Conservation (phyloP, 2,329 filamentous ascomycete genomes). For the Colletotrichum euphorbiae region DNA sequence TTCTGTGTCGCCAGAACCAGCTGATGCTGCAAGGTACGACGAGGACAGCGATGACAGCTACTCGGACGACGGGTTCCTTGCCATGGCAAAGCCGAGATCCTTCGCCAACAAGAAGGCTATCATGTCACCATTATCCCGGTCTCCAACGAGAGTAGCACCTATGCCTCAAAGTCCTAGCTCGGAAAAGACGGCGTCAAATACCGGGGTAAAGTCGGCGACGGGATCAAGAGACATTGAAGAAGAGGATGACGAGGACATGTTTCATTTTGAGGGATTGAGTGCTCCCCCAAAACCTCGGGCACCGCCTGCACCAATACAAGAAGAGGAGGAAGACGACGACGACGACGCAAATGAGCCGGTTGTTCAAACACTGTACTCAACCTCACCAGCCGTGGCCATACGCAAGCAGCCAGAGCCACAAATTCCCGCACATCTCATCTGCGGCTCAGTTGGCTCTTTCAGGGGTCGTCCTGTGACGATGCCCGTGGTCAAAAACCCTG, state of each 20-base stretch:
- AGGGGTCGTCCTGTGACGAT: slow-evolving; percentile 65
- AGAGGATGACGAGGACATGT: slow-evolving; percentile 53
- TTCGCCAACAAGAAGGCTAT: slow-evolving; percentile 45
- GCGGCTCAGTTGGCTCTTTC: slow-evolving; percentile 64
- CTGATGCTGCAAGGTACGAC: slow-evolving; percentile 4
- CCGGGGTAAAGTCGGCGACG: neutral
- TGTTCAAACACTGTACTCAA: slow-evolving; percentile 52
- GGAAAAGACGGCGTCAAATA: slow-evolving; percentile 5
- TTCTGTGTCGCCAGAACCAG: neutral
- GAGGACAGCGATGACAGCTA: slow-evolving; percentile 47
- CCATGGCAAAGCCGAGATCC: slow-evolving; percentile 53
- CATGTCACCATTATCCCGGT: slow-evolving; percentile 31
- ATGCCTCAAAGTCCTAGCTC: slow-evolving; percentile 23
- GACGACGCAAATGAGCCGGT: slow-evolving; percentile 35
- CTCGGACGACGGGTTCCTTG: slow-evolving; percentile 55
- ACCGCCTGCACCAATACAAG: slow-evolving; percentile 45
- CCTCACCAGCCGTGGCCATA: slow-evolving; percentile 59
- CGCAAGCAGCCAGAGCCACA: slow-evolving; percentile 45
- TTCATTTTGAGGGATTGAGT: slow-evolving; percentile 58
- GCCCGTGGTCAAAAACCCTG: slow-evolving; percentile 61
- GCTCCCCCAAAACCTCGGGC: slow-evolving; percentile 45
- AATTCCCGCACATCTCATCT: slow-evolving; percentile 42
- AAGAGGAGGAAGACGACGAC: slow-evolving; percentile 53
- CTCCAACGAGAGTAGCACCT: slow-evolving; percentile 25
- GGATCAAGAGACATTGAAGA: slow-evolving; percentile 24